A percentile compares a stretch with the other conserved stretches of the same genome.
Evolutionary conservation across 2,329 filamentous ascomycete genomes (phyloP).

Genomic region (Didymella glomerata): DNA sequence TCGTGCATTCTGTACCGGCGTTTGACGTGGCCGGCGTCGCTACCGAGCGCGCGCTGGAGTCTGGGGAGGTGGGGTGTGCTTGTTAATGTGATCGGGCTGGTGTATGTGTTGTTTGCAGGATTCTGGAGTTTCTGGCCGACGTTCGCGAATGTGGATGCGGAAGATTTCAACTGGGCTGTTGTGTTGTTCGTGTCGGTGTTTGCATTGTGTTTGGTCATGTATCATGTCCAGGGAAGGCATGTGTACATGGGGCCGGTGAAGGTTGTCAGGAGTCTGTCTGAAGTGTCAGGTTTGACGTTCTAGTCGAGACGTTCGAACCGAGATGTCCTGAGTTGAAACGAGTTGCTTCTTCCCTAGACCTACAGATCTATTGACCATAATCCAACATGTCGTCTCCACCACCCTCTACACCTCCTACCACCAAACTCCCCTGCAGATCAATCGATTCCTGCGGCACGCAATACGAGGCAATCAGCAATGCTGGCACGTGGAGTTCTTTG

Average conservation of each 20-base stretch:
- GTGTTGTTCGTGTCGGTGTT: constrained; percentile 21
- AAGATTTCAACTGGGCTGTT: constrained; percentile 32
- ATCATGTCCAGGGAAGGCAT: constrained; percentile 19
- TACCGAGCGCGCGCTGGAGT: constrained; percentile 45
- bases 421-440: neutral
- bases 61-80: constrained; percentile 47
- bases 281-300: constrained; percentile 1
- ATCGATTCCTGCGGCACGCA: neutral
- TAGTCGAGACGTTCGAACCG: too few relatives aligned
- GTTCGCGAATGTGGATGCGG: constrained; percentile 16
- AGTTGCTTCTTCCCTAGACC: neutral
- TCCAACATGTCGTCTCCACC: too few relatives aligned
- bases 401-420: neutral
- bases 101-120: constrained; percentile 46
- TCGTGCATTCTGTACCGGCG: constrained; percentile 38
- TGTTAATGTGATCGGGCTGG: constrained; percentile 46
- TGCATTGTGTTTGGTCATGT: constrained; percentile 17
- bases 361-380: neutral
- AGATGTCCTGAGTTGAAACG: too few relatives aligned
- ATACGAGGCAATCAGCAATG: neutral
- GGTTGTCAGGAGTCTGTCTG: constrained; percentile 7
- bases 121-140: constrained; percentile 53
- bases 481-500: constrained; percentile 1
- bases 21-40: constrained; percentile 14
- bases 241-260: constrained; percentile 24